Percentiles rank a stretch among this genome's conserved stretches.
phyloP scores from a whole-genome alignment of 164 flowering plant genomes.

The Nymphaea thermarum region DNA sequence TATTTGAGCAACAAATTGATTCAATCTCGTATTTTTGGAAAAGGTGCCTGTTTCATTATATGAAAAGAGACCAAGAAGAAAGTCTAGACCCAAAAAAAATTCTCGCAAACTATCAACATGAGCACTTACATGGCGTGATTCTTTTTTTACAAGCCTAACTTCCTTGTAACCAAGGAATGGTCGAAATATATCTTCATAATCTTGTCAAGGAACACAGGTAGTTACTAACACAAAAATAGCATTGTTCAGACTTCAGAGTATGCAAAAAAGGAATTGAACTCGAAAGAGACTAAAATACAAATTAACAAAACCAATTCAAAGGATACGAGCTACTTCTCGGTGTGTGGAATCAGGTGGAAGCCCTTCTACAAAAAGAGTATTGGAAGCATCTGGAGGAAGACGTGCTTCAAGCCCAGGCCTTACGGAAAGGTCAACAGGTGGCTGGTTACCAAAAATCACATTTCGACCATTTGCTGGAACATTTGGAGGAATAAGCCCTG shows the following conservation, averaged over 20 bases:
- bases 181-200: constrained; percentile 51
- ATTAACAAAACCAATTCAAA: constrained; percentile 5
- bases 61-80: neutral
- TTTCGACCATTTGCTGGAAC: constrained; percentile 29
- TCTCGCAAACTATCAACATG: neutral
- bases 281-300: neutral
- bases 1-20: too few species aligned
- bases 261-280: neutral
- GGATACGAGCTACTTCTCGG: constrained; percentile 87
- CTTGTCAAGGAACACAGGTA: constrained; percentile 13
- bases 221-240: neutral
- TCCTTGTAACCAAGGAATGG: constrained; percentile 72
- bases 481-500: constrained; percentile 23
- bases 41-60: neutral
- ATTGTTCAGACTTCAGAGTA: neutral
- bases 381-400: constrained; percentile 75
- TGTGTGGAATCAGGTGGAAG: constrained; percentile 45
- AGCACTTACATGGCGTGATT: constrained; percentile 46
- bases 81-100: neutral
- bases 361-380: constrained; percentile 63
- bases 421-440: constrained; percentile 20
- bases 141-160: constrained; percentile 67
- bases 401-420: constrained; percentile 41
- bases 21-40: neutral
- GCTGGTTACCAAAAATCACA: constrained; percentile 20